These are phyloP conservation scores for Avena sativa DNA, from an alignment of 176 grass and related monocot genomes.

Conservation along the genomic window DNA sequence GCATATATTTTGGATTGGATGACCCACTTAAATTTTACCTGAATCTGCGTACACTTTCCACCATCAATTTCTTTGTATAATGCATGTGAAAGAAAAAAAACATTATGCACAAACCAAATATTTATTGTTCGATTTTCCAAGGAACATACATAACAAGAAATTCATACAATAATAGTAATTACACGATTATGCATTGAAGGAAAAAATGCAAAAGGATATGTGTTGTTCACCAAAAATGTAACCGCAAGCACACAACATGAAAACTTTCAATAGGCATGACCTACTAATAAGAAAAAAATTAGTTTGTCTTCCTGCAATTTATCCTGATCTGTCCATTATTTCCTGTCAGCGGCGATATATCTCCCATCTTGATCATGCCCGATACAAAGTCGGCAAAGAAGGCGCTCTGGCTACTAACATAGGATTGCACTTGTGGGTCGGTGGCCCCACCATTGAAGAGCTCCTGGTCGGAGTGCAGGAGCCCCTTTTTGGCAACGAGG, in stretches of 20 bases:
- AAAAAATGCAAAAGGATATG: too few relatives aligned
- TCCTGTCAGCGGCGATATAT: constrained; percentile 47
- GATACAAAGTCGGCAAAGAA: constrained; percentile 62
- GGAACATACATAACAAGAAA: neutral
- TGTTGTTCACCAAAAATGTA: neutral
- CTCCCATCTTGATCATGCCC: constrained; percentile 76
- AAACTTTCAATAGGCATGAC: neutral
- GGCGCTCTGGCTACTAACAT: constrained; percentile 26
- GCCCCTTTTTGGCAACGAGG: constrained; percentile 43
- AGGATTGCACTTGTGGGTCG: constrained; percentile 39
- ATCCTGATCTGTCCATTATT: constrained; percentile 62
- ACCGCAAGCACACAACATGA: neutral
- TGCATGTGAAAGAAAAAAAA: neutral
- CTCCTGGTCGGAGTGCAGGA: constrained; percentile 73
- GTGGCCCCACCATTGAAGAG: constrained; percentile 59
- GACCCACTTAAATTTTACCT: neutral
- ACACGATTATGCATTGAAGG: neutral
- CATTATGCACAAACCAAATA: neutral
- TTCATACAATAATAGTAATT: neutral
- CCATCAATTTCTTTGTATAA: neutral
- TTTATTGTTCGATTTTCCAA: constrained; percentile 4
- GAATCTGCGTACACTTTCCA: neutral
- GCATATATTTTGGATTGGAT: neutral
- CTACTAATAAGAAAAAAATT: neutral
- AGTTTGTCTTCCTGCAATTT: constrained; percentile 65